Base-by-base conservation (phyloP, 176 grass and related monocot genomes). In the Guadua angustifolia region DNA sequence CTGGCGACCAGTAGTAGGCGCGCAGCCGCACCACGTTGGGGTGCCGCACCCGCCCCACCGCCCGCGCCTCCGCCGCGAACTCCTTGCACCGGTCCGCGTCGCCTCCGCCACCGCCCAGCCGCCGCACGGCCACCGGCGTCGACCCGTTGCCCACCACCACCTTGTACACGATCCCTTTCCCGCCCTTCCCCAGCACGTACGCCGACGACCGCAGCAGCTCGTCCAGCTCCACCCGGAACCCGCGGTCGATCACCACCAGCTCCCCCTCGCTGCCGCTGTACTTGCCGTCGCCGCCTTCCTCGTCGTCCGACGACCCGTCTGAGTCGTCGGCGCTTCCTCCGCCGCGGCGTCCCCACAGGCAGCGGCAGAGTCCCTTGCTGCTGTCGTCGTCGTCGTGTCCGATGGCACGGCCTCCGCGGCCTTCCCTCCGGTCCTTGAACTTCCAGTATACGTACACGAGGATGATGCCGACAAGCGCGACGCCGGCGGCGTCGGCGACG, bases 121-220 rank as follows among this genome's bases (percentile, higher is more conserved):
- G 84, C 32, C 96, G 86, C 85, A 99, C 96, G n/a, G 96, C 96
- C 77, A 99, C 96, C 11, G 96, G 83, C 49, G 87, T 83, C 9
- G 87, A 73, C 7, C 96, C 96, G 25, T 91, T 88, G 0, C 89
- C 93, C 52, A 95, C 91, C 77, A 99, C 96, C 59, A 99, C 96
- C 88, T 99, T 95, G 88, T 94, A 99, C 77, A 99, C 93, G 64
- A 99, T 99, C 64, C 96, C 96, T 78, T 94, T 94, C 45, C 89
- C 96, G 3, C 96, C 93, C 5, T 99, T 99, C 9, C 96, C 93
- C 26, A 99, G 88, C 8, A 99, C 96, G 71, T 99, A 99, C 16
- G 96, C 96, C 15, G 96, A 99, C 0, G 96, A 93, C 19, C 96
- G 84, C 57, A 99, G 87, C 64, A 95, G 88, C 74, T 99, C 96